A percentile compares a stretch with the other conserved stretches of the same genome.
phyloP scores from a whole-genome alignment of 176 grass and related monocot genomes.

The Musa beccarii region DNA sequence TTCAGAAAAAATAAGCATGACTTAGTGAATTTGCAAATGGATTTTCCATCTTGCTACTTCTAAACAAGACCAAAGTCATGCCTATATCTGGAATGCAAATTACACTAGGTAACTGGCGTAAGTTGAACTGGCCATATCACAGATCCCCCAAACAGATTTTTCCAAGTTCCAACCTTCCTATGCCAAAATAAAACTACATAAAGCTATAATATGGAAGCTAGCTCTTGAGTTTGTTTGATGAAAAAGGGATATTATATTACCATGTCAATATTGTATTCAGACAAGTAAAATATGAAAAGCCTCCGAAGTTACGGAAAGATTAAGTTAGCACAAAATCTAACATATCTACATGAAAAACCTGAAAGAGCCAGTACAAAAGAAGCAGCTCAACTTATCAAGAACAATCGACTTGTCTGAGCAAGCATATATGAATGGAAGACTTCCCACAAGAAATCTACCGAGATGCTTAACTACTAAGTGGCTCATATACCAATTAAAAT shows the following conservation, averaged over 20 bases:
- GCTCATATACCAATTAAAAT: constrained; percentile 7
- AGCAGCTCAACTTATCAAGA: neutral
- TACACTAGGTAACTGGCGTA: too few species aligned
- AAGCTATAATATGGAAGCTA: neutral
- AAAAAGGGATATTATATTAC: neutral
- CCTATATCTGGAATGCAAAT: too few species aligned
- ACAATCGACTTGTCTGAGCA: neutral
- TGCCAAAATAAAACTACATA: neutral
- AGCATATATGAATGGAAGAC: neutral
- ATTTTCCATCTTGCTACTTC: too few species aligned
- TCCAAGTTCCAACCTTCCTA: neutral
- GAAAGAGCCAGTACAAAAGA: neutral
- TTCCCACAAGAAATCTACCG: neutral
- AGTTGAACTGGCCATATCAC: too few species aligned
- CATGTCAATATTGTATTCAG: neutral
- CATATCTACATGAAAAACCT: too few species aligned
- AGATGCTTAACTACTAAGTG: neutral
- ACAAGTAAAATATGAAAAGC: neutral
- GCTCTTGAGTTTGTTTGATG: neutral
- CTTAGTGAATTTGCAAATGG: too few species aligned
- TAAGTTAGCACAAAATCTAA: too few species aligned
- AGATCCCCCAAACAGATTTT: neutral
- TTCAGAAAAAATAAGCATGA: too few species aligned
- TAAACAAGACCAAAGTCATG: too few species aligned
- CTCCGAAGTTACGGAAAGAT: neutral